Percentiles rank a stretch among this genome's conserved stretches.
Evolutionary conservation across 1,284 basidiomycete species (phyloP).

Genomic region (Hemileia vastatrix): DNA sequence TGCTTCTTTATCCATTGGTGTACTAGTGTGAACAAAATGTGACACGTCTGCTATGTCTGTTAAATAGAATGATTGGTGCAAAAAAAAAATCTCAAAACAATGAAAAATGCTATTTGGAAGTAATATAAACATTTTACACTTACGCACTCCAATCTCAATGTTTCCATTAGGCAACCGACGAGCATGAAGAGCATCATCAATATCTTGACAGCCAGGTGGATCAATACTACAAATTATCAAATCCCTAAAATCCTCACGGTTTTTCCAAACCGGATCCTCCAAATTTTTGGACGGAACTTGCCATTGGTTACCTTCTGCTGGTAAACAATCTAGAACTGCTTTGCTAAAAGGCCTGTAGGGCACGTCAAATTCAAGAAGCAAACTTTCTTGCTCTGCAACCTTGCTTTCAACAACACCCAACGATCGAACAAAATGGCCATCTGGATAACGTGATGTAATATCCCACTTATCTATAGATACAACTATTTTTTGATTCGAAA

Average conservation of each 20-base stretch:
- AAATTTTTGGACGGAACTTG: slow-evolving; percentile 69
- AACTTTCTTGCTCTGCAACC: slow-evolving; percentile 89
- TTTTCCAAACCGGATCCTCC: slow-evolving; percentile 57
- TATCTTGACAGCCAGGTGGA: slow-evolving; percentile 93
- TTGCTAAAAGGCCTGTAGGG: slow-evolving; percentile 94
- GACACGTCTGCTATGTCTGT: slow-evolving; percentile 97
- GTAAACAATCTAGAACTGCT: slow-evolving; percentile 84
- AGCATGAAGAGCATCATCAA: slow-evolving; percentile 98
- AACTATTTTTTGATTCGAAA: slow-evolving; percentile 89
- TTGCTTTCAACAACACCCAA: slow-evolving; percentile 86
- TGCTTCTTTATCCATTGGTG: slow-evolving; percentile 93
- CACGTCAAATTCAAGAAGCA: slow-evolving; percentile 90
- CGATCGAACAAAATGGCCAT: slow-evolving; percentile 91
- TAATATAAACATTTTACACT: slow-evolving; percentile 47
- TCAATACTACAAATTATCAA: slow-evolving; percentile 92
- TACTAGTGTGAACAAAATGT: slow-evolving; percentile 87
- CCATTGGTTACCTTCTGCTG: slow-evolving; percentile 82
- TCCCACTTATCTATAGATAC: slow-evolving; percentile 93
- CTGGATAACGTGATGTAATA: slow-evolving; percentile 75
- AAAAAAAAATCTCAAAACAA: not conserved
- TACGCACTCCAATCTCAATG: slow-evolving; percentile 94
- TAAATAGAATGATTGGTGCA: not conserved
- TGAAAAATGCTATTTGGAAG: not conserved
- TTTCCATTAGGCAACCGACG: slow-evolving; percentile 79
- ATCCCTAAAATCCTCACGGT: slow-evolving; percentile 76